Evolutionary conservation across 1,139 yeast genomes (phyloP).

Genomic region (Debaryomycetaceae sp.): DNA sequence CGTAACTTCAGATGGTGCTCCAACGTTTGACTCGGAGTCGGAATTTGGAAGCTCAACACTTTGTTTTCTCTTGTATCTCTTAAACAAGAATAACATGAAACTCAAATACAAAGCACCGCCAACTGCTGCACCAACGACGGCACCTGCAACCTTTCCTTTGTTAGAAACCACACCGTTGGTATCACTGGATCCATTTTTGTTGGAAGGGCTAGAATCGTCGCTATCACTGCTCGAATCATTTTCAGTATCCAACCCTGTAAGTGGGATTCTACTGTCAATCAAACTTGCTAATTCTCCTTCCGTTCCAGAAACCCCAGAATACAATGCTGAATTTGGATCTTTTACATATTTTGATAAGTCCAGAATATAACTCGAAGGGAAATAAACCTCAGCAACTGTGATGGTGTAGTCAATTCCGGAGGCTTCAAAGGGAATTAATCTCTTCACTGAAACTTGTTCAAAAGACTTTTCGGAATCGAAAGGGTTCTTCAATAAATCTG

Average conservation of each 20-base stretch:
- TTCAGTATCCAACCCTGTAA: slow-evolving; percentile 45
- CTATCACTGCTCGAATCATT: slow-evolving; percentile 17
- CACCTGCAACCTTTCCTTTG: slow-evolving; percentile 51
- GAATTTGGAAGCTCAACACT: slow-evolving; percentile 41
- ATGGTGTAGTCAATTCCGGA: slow-evolving; percentile 52
- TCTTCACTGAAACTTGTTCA: slow-evolving; percentile 49
- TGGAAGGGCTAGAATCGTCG: slow-evolving; percentile 7
- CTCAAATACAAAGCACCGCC: slow-evolving; percentile 61
- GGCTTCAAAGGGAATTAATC: slow-evolving; percentile 65
- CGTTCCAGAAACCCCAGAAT: slow-evolving; percentile 47
- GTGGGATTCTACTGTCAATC: slow-evolving; percentile 63
- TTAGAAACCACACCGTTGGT: slow-evolving; percentile 19
- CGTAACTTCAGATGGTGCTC: slow-evolving; percentile 18
- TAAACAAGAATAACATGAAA: slow-evolving; percentile 45
- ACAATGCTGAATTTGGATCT: slow-evolving; percentile 45
- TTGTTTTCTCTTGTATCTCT: slow-evolving; percentile 29
- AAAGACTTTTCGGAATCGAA: slow-evolving; percentile 34
- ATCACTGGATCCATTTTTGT: slow-evolving; percentile 42
- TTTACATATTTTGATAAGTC: slow-evolving; percentile 44
- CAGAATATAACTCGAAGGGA: slow-evolving; percentile 50
- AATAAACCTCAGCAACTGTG: slow-evolving; percentile 75
- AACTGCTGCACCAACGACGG: slow-evolving; percentile 64
- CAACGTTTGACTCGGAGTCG: slow-evolving; percentile 40
- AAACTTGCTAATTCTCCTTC: slow-evolving; percentile 48
- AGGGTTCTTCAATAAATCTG: slow-evolving; percentile 52